Percentiles rank a stretch among this genome's conserved stretches.
Evolutionary conservation across 192 early-diverging fungal genomes (phyloP).

Genomic region (Coemansia aciculifera): DNA sequence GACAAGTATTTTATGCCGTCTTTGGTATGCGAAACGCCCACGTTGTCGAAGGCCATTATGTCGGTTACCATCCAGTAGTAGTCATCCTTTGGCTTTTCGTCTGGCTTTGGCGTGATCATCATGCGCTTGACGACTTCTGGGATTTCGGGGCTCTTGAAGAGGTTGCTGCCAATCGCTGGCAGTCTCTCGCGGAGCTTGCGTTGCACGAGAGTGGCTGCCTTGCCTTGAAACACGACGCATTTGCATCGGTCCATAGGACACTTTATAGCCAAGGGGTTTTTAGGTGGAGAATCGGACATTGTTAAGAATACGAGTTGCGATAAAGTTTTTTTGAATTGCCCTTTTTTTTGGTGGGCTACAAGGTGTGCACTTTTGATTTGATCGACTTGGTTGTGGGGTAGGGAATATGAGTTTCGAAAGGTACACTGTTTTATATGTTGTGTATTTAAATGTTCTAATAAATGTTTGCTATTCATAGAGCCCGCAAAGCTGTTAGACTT

Average conservation of each 20-base stretch:
- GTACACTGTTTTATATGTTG: no score
- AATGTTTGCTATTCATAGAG: not conserved
- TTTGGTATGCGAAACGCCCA: constrained; percentile 66
- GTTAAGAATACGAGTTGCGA: not conserved
- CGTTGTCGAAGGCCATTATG: constrained; percentile 79
- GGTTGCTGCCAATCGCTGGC: not conserved
- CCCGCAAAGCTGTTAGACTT: not conserved
- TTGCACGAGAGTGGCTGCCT: constrained; percentile 16
- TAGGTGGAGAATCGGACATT: constrained; percentile 1
- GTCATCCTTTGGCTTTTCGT: constrained; percentile 2
- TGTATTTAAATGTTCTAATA: not conserved
- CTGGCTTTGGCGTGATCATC: not conserved
- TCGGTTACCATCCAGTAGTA: constrained; percentile 63
- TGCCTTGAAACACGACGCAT: constrained; percentile 17
- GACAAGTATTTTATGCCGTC: constrained; percentile 65
- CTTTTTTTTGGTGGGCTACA: not conserved
- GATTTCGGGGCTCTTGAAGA: not conserved
- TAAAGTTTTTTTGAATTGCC: not conserved
- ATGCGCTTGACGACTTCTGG: constrained; percentile 11
- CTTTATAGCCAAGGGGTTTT: constrained; percentile 20
- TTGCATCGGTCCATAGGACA: constrained; percentile 20
- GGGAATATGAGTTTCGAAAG: not conserved
- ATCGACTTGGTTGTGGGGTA: not conserved
- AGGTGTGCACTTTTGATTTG: not conserved
- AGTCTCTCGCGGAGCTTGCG: constrained; percentile 10